These are phyloP conservation scores for Pseudevernia furfuracea DNA, from an alignment of 495 filamentous ascomycete species.

Conservation along the genomic window DNA sequence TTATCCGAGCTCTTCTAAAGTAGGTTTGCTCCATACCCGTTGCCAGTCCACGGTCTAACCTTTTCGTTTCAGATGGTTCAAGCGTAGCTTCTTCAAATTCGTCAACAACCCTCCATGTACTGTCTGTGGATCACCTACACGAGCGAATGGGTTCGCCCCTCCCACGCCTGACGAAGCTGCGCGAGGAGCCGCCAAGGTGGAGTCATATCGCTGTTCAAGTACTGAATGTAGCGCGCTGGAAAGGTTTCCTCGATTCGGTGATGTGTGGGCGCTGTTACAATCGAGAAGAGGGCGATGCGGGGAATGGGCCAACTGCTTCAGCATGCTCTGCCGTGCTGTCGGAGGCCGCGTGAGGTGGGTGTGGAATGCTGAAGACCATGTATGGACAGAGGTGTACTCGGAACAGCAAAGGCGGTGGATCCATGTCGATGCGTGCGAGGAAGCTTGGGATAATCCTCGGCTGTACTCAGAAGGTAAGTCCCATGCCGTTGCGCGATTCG, in stretches of 20 bases:
- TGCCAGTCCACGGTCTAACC: conserved; percentile 16
- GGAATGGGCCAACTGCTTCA: conserved; percentile 98
- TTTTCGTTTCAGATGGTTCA: conserved; percentile 71
- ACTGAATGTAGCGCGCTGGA: conserved; percentile 65
- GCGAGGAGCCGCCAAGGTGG: conserved; percentile 75
- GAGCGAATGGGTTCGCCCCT: conserved; percentile 69
- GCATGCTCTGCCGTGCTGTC: conserved; percentile 92
- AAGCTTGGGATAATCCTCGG: conserved; percentile 87
- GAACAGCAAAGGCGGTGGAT: conserved; percentile 91
- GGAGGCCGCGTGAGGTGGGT: conserved; percentile 92
- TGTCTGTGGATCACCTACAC: conserved; percentile 72
- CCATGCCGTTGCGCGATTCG: neutral
- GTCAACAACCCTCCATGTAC: conserved; percentile 90
- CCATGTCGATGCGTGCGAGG: conserved; percentile 94
- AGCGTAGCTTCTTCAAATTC: conserved; percentile 87
- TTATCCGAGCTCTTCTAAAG: conserved; percentile 83
- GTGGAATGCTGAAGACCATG: conserved; percentile 95
- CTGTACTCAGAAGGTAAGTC: conserved; percentile 78
- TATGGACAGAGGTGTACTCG: conserved; percentile 97
- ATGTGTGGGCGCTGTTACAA: conserved; percentile 89
- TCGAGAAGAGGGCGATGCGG: conserved; percentile 77
- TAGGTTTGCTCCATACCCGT: conserved; percentile 29
- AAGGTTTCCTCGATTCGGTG: conserved; percentile 88
- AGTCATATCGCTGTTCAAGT: conserved; percentile 78
- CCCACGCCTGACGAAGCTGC: conserved; percentile 84